Base-by-base conservation (phyloP, 2,329 filamentous ascomycete genomes). In the Xylariales sp. region DNA sequence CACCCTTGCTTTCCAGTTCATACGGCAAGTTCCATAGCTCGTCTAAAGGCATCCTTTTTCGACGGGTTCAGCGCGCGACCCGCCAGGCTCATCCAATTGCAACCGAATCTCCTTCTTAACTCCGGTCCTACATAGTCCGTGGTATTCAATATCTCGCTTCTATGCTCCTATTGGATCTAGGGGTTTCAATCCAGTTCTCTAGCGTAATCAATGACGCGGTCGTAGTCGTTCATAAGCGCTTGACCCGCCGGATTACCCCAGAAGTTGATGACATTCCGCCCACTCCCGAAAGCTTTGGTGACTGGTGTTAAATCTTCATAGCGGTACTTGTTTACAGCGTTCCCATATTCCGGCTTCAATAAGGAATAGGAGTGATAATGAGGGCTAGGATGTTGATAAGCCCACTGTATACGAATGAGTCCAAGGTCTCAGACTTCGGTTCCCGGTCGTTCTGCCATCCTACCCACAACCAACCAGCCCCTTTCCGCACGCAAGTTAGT, bases 331-430 rank as follows among this genome's bases (percentile, higher is more conserved):
- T 23, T 23, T 23, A 23, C 23, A 23, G 23, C 23, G 34, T 32
- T 61, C 53, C 54, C 54, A 54, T 39, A 23, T 58, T 64, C 41
- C 61, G 54, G 34, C 10, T 32, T 58, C 12, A 7, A 64, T 18
- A 64, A 64, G 58, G 61, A 48, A 57, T 7, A 30, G 28, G 23
- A 6, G 49, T 23, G 6, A 36, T 23, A 3, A 23, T 23, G 23
- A 23, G 23, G 23, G 23, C 30, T 14, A 32, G 9, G 28, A 50
- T 12, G 12, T 8, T 16, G 16, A 12, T 23, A 23, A 23, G 23
- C 23, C 12, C 3, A 41, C 1, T 41, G 12, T 41, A 14, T 14
- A 41, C 39, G 12, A 41, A 14, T 41, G 3, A 41, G 12, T 23
- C 12, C 9, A 41, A 12, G 12, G 39, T 14, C 39, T 14, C 39